Conservation (phyloP, 2,329 filamentous ascomycete genomes). For the Cordyceps cicadae region DNA sequence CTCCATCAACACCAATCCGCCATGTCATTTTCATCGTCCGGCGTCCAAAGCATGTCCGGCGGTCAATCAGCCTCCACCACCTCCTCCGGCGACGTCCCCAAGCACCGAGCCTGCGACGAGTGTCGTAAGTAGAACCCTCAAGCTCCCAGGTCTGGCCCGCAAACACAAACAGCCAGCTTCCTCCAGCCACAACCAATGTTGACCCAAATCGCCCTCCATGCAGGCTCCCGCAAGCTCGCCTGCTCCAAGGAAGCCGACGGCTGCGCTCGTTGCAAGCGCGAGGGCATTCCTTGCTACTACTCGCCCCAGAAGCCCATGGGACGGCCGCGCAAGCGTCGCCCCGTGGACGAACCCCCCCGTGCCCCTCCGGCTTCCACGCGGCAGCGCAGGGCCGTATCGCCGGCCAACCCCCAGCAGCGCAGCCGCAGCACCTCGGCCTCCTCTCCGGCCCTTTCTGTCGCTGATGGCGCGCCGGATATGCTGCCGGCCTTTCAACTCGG, state of each 20-base stretch:
- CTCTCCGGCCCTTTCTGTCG: not conserved
- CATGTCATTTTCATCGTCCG: not conserved
- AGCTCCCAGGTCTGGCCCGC: not conserved
- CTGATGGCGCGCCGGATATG: not conserved
- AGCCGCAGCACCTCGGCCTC: not conserved
- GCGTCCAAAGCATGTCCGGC: not conserved
- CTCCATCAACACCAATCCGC: not conserved
- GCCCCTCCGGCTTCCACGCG: not conserved
- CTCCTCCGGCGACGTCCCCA: constrained; percentile 25
- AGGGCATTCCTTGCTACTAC: constrained; percentile 51
- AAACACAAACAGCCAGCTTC: not conserved
- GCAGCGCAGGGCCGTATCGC: not conserved
- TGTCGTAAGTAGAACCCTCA: constrained; percentile 46
- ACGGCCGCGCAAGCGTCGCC: constrained; percentile 50
- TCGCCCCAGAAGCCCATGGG: constrained; percentile 61
- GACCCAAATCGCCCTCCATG: not conserved
- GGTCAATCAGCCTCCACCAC: not conserved
- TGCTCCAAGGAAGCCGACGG: constrained; percentile 55
- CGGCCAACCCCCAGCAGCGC: not conserved
- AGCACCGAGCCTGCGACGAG: constrained; percentile 58
- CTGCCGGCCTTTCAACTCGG: not conserved
- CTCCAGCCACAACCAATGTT: not conserved
- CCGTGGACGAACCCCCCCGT: constrained; percentile 20
- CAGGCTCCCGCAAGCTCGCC: constrained; percentile 55
- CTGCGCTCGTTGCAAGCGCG: constrained; percentile 50